Base-by-base conservation (phyloP, 306 rosid species). In the Rosa lucieae region DNA sequence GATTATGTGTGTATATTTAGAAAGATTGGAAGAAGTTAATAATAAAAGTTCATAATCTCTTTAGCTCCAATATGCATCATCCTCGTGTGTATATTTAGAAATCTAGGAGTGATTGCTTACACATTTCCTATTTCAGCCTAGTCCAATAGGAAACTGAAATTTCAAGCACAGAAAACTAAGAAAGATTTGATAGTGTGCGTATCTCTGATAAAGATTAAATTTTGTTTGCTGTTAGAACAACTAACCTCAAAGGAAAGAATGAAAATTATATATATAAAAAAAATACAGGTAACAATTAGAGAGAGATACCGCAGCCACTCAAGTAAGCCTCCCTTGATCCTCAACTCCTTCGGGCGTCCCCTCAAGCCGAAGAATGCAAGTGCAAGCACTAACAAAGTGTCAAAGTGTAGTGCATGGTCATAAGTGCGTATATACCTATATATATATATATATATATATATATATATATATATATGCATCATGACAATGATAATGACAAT, bases 291-390 rank as follows among this genome's bases (percentile, higher is more conserved):
- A 47, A 47, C 14, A 59, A 56, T 32, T 62, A 26, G 37, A 74
- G 10, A 59, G 17, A 58, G 74, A 79, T 70, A 84, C 98, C 49
- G 98, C 98, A 82, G 98, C 93, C 58, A 93, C 94, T 75, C 98
- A 88, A 70, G 98, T 93, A 73, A 93, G 89, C 88, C 82, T 89
- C 82, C 97, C 98, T 82, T 91, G 94, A 85, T 93, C 89, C 83
- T 88, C 98, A 84, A 93, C 98, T 56, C 98, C 97, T 81, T 93
- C 98, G 51, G 94, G 98, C 0, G 97, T 93, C 62, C 97, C 94
- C 87, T 93, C 97, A 77, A 91, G 94, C 76, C 94, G 93, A 77
- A 93, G 93, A 77, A 91, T 89, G 72, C 98, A 97, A 73, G 94
- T 93, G 77, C 97, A 91, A 67, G 97, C 94, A 82, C 98, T 93